Evolutionary conservation across 1,139 yeast genomes (phyloP), one percentile per base, ranked within the genome.

Genomic region (Pichia norvegensis): DNA sequence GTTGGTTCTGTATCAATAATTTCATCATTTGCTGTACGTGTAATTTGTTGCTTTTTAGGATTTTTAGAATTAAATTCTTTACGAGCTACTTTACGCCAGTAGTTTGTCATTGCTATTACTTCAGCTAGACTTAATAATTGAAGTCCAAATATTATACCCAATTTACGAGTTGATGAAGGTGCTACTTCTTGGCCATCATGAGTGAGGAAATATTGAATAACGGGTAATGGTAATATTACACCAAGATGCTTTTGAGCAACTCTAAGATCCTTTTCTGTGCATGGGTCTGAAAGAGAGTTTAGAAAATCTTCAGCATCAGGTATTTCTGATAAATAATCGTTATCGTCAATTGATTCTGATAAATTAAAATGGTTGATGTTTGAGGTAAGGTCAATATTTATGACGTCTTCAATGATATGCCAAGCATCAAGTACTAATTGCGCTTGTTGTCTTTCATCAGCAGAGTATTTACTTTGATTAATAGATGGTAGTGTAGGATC

Each of bases 121-220:
- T 80, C 83, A 53, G 80, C 85, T 31, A 82, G 62, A 2, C 81
- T 71, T 81, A 81, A 74, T 50, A 82, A 67, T 52, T 77, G 77
- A 48, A 81, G 63, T 0, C 87, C 87, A 58, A 74, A 82, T 29
- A 82, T 59, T 46, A 82, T 60, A 1, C 90, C 90, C 6, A 78
- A 73, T 19, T 74, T 71, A 21, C 79, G 78, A 20, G 78, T 72
- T 49, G 69, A 58, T 17, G 69, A 64, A 17, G 70, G 73, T 58
- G 76, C 52, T 59, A 73, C 64, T 59, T 73, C 68, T 62, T 83
- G 92, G 17, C 92, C 92, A 55, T 82, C 90, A 45, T 85, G 85
- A 36, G 79, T 63, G 48, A 76, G 69, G 53, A 74, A 69, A 40
- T 81, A 80, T 25, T 81, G 81, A 33, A 73, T 57, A 10, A 83